phyloP scores from a whole-genome alignment of 345 rosid genomes.

The Laguncularia racemosa region DNA sequence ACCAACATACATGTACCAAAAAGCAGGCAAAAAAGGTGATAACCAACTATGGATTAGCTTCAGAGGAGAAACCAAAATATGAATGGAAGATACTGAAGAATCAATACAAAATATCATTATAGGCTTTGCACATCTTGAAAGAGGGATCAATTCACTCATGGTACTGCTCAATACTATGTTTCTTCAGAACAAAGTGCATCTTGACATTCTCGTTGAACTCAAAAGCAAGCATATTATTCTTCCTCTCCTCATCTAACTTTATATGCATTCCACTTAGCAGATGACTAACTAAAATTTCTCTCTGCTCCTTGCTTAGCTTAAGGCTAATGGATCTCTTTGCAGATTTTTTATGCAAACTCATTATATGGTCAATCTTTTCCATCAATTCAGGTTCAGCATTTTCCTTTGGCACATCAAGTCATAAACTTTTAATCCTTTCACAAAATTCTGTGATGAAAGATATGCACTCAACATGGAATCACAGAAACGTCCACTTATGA shows the following conservation, averaged over 20 bases:
- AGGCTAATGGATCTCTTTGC: constrained; percentile 46
- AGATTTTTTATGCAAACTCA: constrained; percentile 43
- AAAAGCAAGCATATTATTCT: constrained; percentile 47
- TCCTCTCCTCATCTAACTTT: constrained; percentile 47
- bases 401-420: constrained; percentile 59
- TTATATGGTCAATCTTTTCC: constrained; percentile 55
- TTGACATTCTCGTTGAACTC: constrained; percentile 47
- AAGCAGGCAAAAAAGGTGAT: constrained; percentile 57
- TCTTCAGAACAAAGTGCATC: constrained; percentile 43
- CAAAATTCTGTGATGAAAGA: constrained; percentile 39
- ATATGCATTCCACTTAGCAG: constrained; percentile 71
- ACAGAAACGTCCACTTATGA: constrained; percentile 53
- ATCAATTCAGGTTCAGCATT: constrained; percentile 41
- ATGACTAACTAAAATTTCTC: constrained; percentile 76
- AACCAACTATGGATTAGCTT: constrained; percentile 86
- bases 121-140: constrained; percentile 17
- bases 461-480: constrained; percentile 49
- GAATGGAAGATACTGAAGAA: constrained; percentile 50
- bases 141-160: constrained; percentile 73
- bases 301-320: constrained; percentile 71
- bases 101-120: constrained; percentile 27
- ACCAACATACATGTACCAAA: constrained; percentile 84
- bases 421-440: constrained; percentile 55
- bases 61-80: constrained; percentile 64
- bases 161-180: constrained; percentile 50